Percentiles rank a stretch among this genome's conserved stretches.
phyloP scores from a whole-genome alignment of 495 filamentous ascomycete species.

The Penicillium malachiteum region DNA sequence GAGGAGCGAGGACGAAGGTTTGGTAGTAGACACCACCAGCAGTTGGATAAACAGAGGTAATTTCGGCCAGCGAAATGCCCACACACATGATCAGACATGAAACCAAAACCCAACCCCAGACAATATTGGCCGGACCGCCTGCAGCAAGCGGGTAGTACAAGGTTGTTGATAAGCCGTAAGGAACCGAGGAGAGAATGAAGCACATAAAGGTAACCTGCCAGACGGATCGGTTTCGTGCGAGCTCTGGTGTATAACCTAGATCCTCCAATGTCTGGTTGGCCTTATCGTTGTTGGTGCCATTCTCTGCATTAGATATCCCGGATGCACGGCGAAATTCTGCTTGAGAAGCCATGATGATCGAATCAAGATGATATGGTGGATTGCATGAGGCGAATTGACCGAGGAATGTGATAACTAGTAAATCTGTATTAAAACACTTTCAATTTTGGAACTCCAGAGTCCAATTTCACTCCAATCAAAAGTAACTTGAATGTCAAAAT shows the following conservation, averaged over 20 bases:
- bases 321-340: constrained; percentile 16
- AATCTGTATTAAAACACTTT: too few species aligned
- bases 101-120: constrained; percentile 64
- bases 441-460: not conserved
- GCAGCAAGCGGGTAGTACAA: constrained; percentile 61
- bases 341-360: constrained; percentile 13
- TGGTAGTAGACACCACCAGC: constrained; percentile 66
- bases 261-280: constrained; percentile 27
- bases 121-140: constrained; percentile 59
- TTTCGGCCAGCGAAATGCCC: constrained; percentile 66
- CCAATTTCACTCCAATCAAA: not conserved
- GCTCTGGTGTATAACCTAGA: constrained; percentile 57
- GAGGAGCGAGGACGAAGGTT: constrained; percentile 56
- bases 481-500: not conserved
- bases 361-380: not conserved
- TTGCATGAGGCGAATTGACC: not conserved
- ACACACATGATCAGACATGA: constrained; percentile 64
- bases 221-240: constrained; percentile 54
- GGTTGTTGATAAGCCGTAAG: constrained; percentile 63
- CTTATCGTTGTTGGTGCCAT: constrained; percentile 14
- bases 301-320: constrained; percentile 17
- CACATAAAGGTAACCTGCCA: constrained; percentile 33
- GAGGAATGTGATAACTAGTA: not conserved
- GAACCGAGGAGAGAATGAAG: constrained; percentile 52
- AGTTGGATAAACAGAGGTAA: constrained; percentile 68